Percentiles rank a stretch among this genome's conserved stretches.
Conservation (phyloP, 2,329 filamentous ascomycete species). For the Colletotrichum falcatum region DNA sequence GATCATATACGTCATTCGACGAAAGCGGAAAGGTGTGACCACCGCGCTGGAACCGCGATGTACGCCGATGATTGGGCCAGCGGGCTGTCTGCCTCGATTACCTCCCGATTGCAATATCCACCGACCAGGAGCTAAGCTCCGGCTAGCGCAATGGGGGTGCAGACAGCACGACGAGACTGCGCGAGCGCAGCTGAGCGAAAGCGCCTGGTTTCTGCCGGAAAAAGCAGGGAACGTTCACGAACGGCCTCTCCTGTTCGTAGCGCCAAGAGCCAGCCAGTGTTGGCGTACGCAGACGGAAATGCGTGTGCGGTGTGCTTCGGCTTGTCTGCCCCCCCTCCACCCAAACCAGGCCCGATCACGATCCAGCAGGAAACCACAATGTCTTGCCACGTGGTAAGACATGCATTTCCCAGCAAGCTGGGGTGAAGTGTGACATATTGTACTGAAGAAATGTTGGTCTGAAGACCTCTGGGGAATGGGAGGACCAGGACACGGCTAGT, state of each 20-base stretch:
- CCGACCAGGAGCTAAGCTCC: slow-evolving; percentile 33
- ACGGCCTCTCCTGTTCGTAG: not conserved
- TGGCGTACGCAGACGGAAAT: not conserved
- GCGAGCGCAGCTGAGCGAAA: not conserved
- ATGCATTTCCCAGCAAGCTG: not conserved
- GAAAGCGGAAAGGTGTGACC: slow-evolving; percentile 27
- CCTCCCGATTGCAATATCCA: slow-evolving; percentile 6
- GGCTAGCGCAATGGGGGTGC: slow-evolving; percentile 10
- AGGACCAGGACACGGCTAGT: not conserved
- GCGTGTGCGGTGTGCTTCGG: not conserved
- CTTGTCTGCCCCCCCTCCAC: not conserved
- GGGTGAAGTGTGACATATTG: too few relatives aligned
- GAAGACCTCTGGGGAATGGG: not conserved
- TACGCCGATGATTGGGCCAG: slow-evolving; percentile 31
- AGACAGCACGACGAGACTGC: not conserved
- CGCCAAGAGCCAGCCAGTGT: not conserved
- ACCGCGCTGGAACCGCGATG: not conserved
- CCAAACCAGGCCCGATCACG: not conserved
- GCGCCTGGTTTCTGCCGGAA: not conserved
- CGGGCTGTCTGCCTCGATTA: not conserved
- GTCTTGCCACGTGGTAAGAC: not conserved
- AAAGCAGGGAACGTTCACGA: not conserved
- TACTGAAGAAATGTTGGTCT: not conserved
- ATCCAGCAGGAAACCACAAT: not conserved
- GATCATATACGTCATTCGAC: slow-evolving; percentile 36